phyloP scores from a whole-genome alignment of 2,329 filamentous ascomycete species.

The Penicillium sumatraense region DNA sequence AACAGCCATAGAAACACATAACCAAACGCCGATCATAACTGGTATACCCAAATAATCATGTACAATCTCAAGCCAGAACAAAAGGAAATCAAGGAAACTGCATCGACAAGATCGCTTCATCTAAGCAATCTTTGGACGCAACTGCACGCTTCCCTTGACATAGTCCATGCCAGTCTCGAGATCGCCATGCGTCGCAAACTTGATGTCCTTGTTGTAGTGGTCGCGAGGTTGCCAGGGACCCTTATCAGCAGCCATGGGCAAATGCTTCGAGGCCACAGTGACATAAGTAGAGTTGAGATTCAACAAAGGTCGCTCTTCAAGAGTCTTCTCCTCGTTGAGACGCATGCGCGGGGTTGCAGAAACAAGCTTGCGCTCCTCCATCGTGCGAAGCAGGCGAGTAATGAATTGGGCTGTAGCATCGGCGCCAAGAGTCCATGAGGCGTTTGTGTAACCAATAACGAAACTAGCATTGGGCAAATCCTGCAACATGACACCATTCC shows the following conservation, averaged over 20 bases:
- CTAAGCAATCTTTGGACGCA: constrained; percentile 18
- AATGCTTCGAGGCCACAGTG: constrained; percentile 32
- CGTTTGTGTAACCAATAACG: constrained; percentile 50
- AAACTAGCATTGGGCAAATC: constrained; percentile 49
- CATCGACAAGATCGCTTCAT: too few species aligned
- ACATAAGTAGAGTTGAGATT: constrained; percentile 49
- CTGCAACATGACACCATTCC: constrained; percentile 51
- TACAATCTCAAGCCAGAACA: background rate
- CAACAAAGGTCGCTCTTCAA: constrained; percentile 38
- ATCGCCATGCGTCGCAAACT: constrained; percentile 42
- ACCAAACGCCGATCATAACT: background rate
- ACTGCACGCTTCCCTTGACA: constrained; percentile 21
- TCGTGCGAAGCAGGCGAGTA: constrained; percentile 39
- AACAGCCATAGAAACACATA: background rate
- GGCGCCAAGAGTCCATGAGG: constrained; percentile 51
- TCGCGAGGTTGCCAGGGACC: constrained; percentile 46
- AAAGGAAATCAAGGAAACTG: background rate
- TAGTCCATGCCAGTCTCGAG: constrained; percentile 40
- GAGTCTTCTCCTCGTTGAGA: constrained; percentile 9
- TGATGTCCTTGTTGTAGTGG: constrained; percentile 45
- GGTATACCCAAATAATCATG: background rate
- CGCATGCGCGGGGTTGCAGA: constrained; percentile 36
- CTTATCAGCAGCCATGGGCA: constrained; percentile 45
- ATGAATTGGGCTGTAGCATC: constrained; percentile 49
- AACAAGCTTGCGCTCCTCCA: constrained; percentile 32